phyloP scores from a whole-genome alignment of 148 eudicot species.

The Chenopodium quinoa region DNA sequence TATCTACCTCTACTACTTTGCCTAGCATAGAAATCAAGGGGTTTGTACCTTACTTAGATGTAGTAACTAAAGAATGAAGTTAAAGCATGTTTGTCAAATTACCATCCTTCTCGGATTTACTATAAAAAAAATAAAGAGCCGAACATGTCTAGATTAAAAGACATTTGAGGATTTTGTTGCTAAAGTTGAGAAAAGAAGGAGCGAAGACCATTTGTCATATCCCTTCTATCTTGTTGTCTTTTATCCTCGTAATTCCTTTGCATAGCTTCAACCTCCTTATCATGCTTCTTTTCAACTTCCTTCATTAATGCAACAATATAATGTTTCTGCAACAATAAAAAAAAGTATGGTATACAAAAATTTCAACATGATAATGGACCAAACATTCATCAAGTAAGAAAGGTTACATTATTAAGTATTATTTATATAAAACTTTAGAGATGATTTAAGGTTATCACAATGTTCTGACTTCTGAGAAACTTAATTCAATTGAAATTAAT shows the following conservation, averaged over 20 bases:
- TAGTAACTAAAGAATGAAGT: not conserved
- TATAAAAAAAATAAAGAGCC: not conserved
- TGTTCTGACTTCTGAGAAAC: no score
- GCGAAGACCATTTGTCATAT: not conserved
- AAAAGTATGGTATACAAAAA: no score
- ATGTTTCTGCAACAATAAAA: no score
- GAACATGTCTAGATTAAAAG: slow-evolving; percentile 7
- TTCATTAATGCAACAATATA: not conserved
- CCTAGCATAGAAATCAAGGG: not conserved
- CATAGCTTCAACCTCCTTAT: slow-evolving; percentile 1
- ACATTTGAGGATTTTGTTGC: not conserved
- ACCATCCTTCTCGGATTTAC: not conserved
- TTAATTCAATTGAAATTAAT: no score
- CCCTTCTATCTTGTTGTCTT: not conserved
- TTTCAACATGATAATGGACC: no score
- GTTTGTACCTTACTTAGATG: not conserved
- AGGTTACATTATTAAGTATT: no score
- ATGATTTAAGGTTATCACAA: no score
- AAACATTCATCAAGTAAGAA: no score
- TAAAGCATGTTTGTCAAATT: not conserved
- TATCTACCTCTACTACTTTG: no score
- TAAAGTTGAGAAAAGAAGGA: not conserved
- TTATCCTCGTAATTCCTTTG: not conserved
- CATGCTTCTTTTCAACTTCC: not conserved
- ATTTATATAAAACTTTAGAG: no score